Percentiles rank a stretch among this genome's conserved stretches.
These are phyloP conservation scores for Yamadazyma kanchanaburiensis DNA, from an alignment of 1,139 yeast species.

Conservation along the genomic window DNA sequence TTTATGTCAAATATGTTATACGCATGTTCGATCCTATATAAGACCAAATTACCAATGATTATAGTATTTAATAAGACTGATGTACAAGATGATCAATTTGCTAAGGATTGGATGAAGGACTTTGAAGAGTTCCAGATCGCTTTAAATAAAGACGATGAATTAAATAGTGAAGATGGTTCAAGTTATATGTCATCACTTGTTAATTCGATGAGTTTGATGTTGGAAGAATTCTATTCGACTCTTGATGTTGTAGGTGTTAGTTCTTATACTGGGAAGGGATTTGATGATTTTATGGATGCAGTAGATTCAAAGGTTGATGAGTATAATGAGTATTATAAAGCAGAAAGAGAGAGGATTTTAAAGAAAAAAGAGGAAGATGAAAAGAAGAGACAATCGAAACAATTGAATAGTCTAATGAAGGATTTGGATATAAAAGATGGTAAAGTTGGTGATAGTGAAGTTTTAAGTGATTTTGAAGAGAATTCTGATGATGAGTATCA, in stretches of 20 bases:
- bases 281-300: conserved; percentile 80
- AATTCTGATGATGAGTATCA: conserved; percentile 55
- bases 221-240: conserved; percentile 94
- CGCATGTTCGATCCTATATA: conserved; percentile 94
- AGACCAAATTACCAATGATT: conserved; percentile 95
- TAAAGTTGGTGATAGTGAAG: conserved; percentile 51
- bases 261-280: conserved; percentile 89
- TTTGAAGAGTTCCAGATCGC: conserved; percentile 89
- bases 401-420: conserved; percentile 69
- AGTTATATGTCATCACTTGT: conserved; percentile 95
- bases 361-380: conserved; percentile 77
- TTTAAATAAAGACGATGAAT: conserved; percentile 56
- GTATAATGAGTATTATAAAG: conserved; percentile 75
- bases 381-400: conserved; percentile 66
- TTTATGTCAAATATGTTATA: conserved; percentile 98
- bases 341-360: conserved; percentile 80
- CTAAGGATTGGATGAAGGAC: conserved; percentile 97
- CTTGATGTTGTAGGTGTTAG: conserved; percentile 90
- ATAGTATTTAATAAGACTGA: conserved; percentile 96
- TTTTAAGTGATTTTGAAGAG: conserved; percentile 62
- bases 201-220: conserved; percentile 91
- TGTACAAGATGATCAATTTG: conserved; percentile 78
- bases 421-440: conserved; percentile 68
- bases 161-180: conserved; percentile 68
- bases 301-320: conserved; percentile 88